These are phyloP conservation scores for Suillus clintonianus DNA, from an alignment of 768 basidiomycete species.

Conservation along the genomic window DNA sequence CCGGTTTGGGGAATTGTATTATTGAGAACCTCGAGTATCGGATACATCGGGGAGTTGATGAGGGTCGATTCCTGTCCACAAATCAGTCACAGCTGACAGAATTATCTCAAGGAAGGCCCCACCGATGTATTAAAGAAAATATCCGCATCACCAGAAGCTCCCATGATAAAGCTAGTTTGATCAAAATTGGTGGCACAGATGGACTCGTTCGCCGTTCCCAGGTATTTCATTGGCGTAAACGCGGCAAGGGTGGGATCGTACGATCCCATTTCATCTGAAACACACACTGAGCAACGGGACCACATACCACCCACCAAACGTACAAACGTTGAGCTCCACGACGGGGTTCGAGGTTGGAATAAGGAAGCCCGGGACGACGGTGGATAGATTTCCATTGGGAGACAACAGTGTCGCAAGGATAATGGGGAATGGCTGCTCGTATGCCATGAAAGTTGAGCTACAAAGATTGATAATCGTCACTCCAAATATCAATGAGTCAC, in stretches of 20 bases:
- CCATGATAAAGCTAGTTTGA: conserved; percentile 27
- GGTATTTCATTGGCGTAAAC: conserved; percentile 39
- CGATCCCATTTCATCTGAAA: conserved; percentile 25
- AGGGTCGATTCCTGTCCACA: not conserved
- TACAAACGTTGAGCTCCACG: conserved; percentile 25
- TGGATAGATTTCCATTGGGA: conserved; percentile 17
- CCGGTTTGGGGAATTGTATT: conserved; percentile 8
- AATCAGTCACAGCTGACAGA: not conserved
- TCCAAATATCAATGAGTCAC: not conserved
- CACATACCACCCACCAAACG: not conserved
- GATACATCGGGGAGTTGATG: conserved; percentile 4
- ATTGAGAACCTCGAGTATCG: conserved; percentile 4
- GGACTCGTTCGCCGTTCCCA: conserved; percentile 9
- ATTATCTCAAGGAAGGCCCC: not conserved
- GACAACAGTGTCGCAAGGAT: conserved; percentile 27
- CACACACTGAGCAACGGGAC: not conserved
- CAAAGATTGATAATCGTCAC: not conserved
- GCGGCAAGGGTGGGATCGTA: conserved; percentile 36
- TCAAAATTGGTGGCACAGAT: conserved; percentile 19
- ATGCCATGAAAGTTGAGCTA: conserved; percentile 28
- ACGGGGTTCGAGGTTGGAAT: conserved; percentile 25
- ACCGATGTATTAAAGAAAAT: conserved; percentile 8
- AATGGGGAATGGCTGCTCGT: conserved; percentile 37
- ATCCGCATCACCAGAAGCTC: conserved; percentile 15
- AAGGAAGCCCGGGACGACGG: conserved; percentile 12